Evolutionary conservation across 192 early-diverging fungal species (phyloP), one percentile per base, ranked within the genome.

Genomic region (Thamnidium elegans): DNA sequence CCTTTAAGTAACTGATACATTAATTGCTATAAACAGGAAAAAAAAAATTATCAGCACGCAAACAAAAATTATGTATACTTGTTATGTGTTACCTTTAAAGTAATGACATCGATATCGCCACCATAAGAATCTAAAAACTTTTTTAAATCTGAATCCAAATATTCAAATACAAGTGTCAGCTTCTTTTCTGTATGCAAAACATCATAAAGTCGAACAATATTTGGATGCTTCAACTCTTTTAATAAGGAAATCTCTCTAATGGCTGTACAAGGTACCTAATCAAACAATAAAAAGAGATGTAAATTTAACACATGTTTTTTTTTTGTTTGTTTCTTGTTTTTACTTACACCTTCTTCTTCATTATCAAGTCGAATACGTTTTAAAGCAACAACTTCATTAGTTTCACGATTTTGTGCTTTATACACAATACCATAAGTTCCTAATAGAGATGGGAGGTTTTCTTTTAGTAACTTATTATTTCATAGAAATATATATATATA

Each of bases 381-480:
- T 59, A 99, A 79, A 20, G 97, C 97, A 7, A 99, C 95, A n/a
- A 98, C 91, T 65, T 96, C 95, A 69, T 89, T 89, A 17, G 89
- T 94, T 46, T 95, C 93, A 64, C 89, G 79, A 81, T 96, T 94
- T 74, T 98, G 95, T 3, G 96, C 98, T 79, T 98, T 98, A 87
- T 99, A 99, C 3, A 99, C 98, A 56, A 98, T 94, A 36, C 95
- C 97, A 73, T 98, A 99, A 3, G 98, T 97, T 62, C 91, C 87
- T 86, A 39, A 4, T 55, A 6, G 11, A 74, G 9, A 58, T 20
- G 39, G 7, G 14, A 4, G 44, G n/a, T n/a, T 47, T 51, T 51
- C 19, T 7, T 54, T 20, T n/a, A 55, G 13, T 21, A 21, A 7
- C 13, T 36, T 34, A n/a, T 4, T n/a, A 9, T 17, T 48, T 17